A percentile compares a stretch with the other conserved stretches of the same genome.
Conservation (phyloP, 225 moss, liverwort and hornwort genomes). For the Pseudisothecium myosuroides region DNA sequence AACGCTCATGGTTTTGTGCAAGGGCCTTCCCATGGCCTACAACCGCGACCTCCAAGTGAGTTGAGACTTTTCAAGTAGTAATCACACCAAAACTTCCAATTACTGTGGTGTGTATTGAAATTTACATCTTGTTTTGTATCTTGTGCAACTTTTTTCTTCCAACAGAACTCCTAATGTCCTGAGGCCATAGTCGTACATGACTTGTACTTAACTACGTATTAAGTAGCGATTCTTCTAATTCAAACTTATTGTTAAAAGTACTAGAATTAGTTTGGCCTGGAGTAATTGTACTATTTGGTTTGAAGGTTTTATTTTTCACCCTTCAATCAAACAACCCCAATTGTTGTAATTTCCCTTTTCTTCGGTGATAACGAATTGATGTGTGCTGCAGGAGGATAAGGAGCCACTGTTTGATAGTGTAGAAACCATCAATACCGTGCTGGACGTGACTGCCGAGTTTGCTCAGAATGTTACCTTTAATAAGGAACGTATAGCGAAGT, state of each 20-base stretch:
- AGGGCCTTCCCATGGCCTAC: slow-evolving; percentile 95
- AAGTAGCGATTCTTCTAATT: not conserved
- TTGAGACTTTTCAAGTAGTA: not conserved
- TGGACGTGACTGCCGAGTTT: slow-evolving; percentile 91
- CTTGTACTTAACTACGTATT: not conserved
- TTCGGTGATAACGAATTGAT: not conserved
- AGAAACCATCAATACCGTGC: slow-evolving; percentile 58
- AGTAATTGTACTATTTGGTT: not conserved
- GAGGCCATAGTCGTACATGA: not conserved
- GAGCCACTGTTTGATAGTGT: slow-evolving; percentile 98
- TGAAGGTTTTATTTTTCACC: not conserved
- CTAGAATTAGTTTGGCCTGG: not conserved
- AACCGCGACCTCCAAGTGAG: slow-evolving; percentile 94
- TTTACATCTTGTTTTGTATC: not conserved
- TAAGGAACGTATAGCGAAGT: slow-evolving; percentile 62
- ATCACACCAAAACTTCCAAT: not conserved
- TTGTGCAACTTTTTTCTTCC: not conserved
- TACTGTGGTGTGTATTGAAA: not conserved
- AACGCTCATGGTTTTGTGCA: slow-evolving; percentile 83
- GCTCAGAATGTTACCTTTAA: slow-evolving; percentile 87
- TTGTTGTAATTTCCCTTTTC: not conserved
- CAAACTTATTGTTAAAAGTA: not conserved
- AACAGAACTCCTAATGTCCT: not conserved
- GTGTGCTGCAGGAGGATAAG: slow-evolving; percentile 80
- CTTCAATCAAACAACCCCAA: not conserved